Conservation (phyloP, 139 green algal genomes). For the Micromonas pusilla region DNA sequence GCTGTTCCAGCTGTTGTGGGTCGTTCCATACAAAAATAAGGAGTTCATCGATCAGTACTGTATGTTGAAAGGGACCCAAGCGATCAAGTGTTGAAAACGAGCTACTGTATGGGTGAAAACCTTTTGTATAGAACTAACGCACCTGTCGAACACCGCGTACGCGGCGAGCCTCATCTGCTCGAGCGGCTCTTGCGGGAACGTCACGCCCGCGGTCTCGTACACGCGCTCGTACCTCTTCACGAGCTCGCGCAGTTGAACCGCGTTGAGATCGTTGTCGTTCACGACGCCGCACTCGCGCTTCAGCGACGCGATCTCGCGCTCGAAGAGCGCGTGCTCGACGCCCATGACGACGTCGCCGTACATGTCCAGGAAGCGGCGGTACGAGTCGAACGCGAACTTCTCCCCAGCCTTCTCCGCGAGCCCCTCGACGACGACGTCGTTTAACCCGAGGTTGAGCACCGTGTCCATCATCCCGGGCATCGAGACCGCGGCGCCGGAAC, state of each 20-base stretch:
- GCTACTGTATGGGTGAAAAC: too few species aligned
- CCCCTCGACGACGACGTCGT: conserved; percentile 61
- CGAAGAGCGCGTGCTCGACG: conserved; percentile 69
- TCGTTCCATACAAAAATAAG: too few species aligned
- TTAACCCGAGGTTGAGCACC: conserved; percentile 82
- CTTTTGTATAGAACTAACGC: too few species aligned
- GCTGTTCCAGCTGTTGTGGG: conserved; percentile 45
- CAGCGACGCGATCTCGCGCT: conserved; percentile 60
- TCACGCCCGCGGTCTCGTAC: conserved; percentile 47
- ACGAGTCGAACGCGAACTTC: conserved; percentile 73
- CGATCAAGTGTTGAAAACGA: too few species aligned
- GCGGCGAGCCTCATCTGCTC: conserved; percentile 41
- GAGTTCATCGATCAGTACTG: too few species aligned
- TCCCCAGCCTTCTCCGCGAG: conserved; percentile 47
- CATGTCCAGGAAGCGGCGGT: conserved; percentile 80
- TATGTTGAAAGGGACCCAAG: too few species aligned
- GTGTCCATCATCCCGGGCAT: conserved; percentile 91
- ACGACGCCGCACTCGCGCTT: conserved; percentile 54
- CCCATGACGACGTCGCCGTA: conserved; percentile 75
- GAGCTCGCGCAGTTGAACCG: conserved; percentile 61
- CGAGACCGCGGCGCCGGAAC: conserved; percentile 66
- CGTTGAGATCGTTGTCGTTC: conserved; percentile 70
- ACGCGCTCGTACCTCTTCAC: conserved; percentile 70
- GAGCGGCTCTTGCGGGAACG: conserved; percentile 39
- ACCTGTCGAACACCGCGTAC: conserved; percentile 42